Evolutionary conservation across 1,139 yeast genomes (phyloP), one percentile per base, ranked within the genome.

Genomic region (Geotrichum carabidarum): DNA sequence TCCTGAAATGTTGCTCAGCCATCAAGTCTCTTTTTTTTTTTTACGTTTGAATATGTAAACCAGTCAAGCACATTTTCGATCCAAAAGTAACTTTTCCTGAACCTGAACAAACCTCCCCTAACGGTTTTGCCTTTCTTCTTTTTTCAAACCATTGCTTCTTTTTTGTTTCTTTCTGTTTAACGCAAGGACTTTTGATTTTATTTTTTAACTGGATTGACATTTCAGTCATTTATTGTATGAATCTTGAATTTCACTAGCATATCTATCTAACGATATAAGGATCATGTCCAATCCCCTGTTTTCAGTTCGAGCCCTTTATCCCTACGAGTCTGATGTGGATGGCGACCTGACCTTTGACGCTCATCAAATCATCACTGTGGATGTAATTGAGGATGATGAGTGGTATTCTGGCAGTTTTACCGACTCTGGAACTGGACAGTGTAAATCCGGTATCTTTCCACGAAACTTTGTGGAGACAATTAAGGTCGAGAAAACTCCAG

Each of bases 301-400:
- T 71, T 73, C 75, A 64, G 95, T 85, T 4, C 77, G 76, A 64
- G 86, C 96, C 6, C 68, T 85, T 46, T 87, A 76, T 65, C 86
- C 84, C 55, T 88, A 88, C 72, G 73, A 76, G 58, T 86, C 95
- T 7, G 95, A 85, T 43, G 86, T 79, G 63, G 90, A 84, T 35
- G 98, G 90, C 66, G 99, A 93, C 69, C 78, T 93, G 67, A 74
- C 79, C 40, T 90, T 93, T 63, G 69, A 70, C 1, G 79, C 75
- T 5, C 93, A 86, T 17, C 89, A 86, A 66, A 62, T 78, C 45
- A 84, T 93, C 59, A 79, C 82, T 6, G 96, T 93, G 18, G 81
- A 83, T 2, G 81, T 79, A 32, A 75, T 86, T 57, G 96, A 89
- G 64, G 97, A 90, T 66, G 95, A 81, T 8, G 96, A 91, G 60